Evolutionary conservation across 345 rosid genomes (phyloP).

Genomic region (Eucalyptus pauciflora): DNA sequence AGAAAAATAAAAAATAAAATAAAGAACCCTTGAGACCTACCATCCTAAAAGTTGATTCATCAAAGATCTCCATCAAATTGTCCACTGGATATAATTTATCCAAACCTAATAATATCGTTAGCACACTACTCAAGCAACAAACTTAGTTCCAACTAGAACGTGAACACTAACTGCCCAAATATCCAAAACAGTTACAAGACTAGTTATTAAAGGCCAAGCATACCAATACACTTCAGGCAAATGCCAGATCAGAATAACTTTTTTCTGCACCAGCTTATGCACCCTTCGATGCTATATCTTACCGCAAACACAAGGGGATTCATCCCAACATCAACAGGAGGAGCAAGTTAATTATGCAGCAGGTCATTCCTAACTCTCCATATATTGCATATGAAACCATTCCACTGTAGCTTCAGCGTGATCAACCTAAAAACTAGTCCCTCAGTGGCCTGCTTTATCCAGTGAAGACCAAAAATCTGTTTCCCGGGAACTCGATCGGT

Average conservation of each 20-base stretch:
- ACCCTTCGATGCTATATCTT: background rate
- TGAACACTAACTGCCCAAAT: too few species aligned
- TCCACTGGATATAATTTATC: too few species aligned
- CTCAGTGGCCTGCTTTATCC: fast-evolving
- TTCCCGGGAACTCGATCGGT: background rate
- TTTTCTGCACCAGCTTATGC: background rate
- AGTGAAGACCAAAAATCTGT: background rate
- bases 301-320: fast-evolving
- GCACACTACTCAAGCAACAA: too few species aligned
- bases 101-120: too few species aligned
- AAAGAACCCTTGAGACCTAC: too few species aligned
- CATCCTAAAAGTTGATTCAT: too few species aligned
- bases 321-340: background rate
- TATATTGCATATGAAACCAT: background rate
- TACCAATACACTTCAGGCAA: background rate
- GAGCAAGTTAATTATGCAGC: background rate
- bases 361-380: background rate
- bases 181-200: background rate
- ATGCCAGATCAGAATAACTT: background rate
- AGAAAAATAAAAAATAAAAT: too few species aligned
- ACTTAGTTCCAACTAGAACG: too few species aligned
- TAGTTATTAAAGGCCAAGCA: background rate
- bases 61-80: too few species aligned
- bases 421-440: background rate
- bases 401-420: background rate